These are phyloP conservation scores for Colletotrichum eleusines DNA, from an alignment of 2,329 filamentous ascomycete species.

Conservation along the genomic window DNA sequence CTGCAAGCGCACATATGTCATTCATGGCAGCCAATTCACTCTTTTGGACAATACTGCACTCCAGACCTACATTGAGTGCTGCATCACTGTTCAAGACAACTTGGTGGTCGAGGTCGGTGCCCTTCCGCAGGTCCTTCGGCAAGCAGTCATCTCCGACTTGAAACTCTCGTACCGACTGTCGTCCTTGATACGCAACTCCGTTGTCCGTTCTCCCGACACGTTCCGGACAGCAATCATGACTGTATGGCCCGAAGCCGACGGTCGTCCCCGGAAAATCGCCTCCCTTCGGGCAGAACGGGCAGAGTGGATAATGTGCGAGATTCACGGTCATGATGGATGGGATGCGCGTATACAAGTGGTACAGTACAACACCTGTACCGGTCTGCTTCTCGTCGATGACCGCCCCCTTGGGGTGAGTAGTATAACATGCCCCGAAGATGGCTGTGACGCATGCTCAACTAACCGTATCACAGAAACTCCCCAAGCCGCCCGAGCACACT, in stretches of 20 bases:
- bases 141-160: conserved; percentile 60
- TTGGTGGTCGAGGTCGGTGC: conserved; percentile 51
- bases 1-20: conserved; percentile 58
- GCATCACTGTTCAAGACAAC: conserved; percentile 59
- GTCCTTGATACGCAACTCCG: conserved; percentile 49
- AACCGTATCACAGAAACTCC: conserved; percentile 56
- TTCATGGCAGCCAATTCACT: conserved; percentile 22
- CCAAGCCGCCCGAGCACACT: conserved; percentile 60
- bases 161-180: conserved; percentile 57
- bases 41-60: conserved; percentile 37
- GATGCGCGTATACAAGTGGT: conserved; percentile 45
- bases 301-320: conserved; percentile 42
- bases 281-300: conserved; percentile 49
- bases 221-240: conserved; percentile 53
- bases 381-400: conserved; percentile 52
- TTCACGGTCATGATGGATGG: conserved; percentile 24
- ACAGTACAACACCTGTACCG: conserved; percentile 52
- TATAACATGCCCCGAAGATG: no score
- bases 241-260: conserved; percentile 57
- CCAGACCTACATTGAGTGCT: conserved; percentile 46
- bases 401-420: conserved; percentile 45
- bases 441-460: not conserved
- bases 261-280: conserved; percentile 21
- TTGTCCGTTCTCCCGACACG: conserved; percentile 45
- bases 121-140: conserved; percentile 51